phyloP scores from a whole-genome alignment of 2,329 filamentous ascomycete genomes.

The Aspergillus japonicus region DNA sequence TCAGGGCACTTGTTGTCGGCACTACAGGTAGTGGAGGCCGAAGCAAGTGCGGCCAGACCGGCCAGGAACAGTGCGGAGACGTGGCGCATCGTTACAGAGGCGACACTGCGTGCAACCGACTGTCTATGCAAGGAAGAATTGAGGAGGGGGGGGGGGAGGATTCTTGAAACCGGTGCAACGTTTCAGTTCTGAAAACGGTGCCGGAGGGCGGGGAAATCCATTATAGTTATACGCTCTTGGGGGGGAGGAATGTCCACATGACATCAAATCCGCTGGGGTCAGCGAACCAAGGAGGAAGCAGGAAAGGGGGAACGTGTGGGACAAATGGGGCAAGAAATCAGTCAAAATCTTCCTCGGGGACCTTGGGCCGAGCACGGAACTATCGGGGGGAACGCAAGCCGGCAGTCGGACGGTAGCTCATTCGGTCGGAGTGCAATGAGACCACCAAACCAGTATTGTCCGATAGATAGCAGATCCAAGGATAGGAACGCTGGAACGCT shows the following conservation, averaged over 20 bases:
- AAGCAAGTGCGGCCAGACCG: neutral
- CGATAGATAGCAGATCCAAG: neutral
- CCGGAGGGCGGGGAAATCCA: neutral
- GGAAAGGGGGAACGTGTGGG: slow-evolving; percentile 7
- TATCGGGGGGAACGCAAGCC: neutral
- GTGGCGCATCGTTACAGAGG: slow-evolving; percentile 4
- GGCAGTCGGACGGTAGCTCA: neutral
- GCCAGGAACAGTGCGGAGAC: neutral
- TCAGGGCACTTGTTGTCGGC: slow-evolving; percentile 5
- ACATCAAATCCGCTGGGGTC: neutral
- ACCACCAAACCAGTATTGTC: neutral
- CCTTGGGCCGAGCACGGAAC: neutral
- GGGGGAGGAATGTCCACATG: neutral
- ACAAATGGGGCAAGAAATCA: slow-evolving; percentile 2
- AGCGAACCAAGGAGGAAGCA: neutral
- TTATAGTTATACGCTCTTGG: slow-evolving; percentile 1
- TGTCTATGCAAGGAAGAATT: neutral
- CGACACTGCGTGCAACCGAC: neutral
- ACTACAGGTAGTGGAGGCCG: neutral
- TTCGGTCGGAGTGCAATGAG: neutral
- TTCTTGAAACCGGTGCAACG: slow-evolving; percentile 1
- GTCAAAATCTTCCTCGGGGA: neutral
- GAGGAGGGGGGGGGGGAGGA: neutral
- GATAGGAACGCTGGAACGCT: neutral
- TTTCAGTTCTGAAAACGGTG: neutral